Base-by-base conservation (phyloP, 1,284 basidiomycete genomes). In the Cutaneotrichosporon curvatum region DNA sequence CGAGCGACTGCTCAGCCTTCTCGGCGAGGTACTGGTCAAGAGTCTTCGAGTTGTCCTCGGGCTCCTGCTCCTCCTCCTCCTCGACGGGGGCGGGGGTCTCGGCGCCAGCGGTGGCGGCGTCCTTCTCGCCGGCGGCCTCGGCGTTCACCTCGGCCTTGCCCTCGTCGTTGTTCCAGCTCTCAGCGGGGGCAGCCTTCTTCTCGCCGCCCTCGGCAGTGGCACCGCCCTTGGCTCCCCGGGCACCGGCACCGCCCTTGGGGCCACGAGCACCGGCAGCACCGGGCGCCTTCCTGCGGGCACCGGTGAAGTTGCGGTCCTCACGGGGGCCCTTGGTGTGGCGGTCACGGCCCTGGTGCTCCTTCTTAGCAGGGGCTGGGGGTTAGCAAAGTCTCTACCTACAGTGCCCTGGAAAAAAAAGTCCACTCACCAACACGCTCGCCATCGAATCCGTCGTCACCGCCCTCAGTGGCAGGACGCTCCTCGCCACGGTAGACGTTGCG, bases 151-250 rank as follows among this genome's bases (percentile, higher is more conserved):
- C 90, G 37, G 76, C 78, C 58, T 76, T 77, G 62, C 83, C 86
- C 62, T 91, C 87, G 60, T 88, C 85, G 50, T 84, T 86, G 56
- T 89, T 89, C 89, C 89, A 95, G 56, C 83, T 84, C 69, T 89
- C 85, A 15, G 51, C 14, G 33, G 43, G 33, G 19, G 40, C 46
- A 59, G 91, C 74, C 76, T 87, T 87, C 80, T 95, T 95, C 61
- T 89, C 84, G 37, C 85, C 83, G 84, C 34, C 87, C 59, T 23
- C 25, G 43, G 45, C 45, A 30, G 35, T 39, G 28, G 36, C 48
- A 35, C 40, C 48, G 52, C 42, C 56, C 44, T 56, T 56, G 33
- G 59, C 65, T 38, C 60, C 64, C 32, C 32, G 32, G 32, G 14
- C 32, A 14, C 9, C 28, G 40, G 53, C 22, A 39, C 51, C 43